Conservation (phyloP, 345 rosid species). For the Pugionium cornutum region DNA sequence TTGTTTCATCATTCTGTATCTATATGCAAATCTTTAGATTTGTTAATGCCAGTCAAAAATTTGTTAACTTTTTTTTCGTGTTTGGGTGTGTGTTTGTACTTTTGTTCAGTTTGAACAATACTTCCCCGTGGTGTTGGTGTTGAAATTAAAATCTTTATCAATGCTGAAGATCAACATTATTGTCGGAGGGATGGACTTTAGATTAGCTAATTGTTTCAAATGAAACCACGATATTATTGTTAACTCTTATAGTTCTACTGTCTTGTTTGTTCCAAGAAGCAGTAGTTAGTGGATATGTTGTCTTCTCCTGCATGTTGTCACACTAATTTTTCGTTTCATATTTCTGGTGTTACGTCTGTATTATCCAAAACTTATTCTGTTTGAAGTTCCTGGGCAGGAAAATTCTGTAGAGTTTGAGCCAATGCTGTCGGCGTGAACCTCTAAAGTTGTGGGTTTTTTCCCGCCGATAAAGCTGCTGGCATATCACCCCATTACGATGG, state of each 20-base stretch:
- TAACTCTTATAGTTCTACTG: too few relatives aligned
- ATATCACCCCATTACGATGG: conserved; percentile 27
- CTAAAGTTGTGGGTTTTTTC: conserved; percentile 36
- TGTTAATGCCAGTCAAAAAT: background rate
- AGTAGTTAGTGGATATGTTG: conserved; percentile 12
- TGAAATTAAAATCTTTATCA: background rate
- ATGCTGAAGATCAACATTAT: background rate
- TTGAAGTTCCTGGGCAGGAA: conserved; percentile 44
- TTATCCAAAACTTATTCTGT: conserved; percentile 20
- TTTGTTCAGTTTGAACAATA: background rate
- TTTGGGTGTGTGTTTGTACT: background rate
- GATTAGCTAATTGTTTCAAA: background rate
- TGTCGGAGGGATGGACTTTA: background rate
- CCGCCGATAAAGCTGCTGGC: conserved; percentile 39
- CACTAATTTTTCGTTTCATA: background rate
- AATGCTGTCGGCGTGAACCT: conserved; percentile 37
- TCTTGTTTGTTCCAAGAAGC: background rate
- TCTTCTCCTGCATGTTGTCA: background rate
- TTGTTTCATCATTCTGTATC: background rate
- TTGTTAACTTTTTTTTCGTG: background rate
- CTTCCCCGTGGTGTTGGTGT: background rate
- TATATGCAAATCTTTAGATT: background rate
- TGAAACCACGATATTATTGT: background rate
- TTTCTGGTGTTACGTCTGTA: background rate
- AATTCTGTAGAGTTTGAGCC: conserved; percentile 36